Base-by-base conservation (phyloP, 1,139 yeast genomes). In the Yamadazyma oceani region DNA sequence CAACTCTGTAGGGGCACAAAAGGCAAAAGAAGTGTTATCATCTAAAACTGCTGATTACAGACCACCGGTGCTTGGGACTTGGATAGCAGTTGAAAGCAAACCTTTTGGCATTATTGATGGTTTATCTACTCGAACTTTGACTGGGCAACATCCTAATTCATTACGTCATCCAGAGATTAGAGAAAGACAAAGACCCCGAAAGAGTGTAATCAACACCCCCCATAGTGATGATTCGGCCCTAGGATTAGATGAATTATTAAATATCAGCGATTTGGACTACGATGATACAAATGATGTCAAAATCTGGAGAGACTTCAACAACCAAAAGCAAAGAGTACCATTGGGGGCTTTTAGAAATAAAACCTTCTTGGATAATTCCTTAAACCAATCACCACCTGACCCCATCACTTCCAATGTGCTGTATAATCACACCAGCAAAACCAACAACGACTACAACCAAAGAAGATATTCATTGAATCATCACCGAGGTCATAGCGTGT, bases 31-130 rank as follows among this genome's bases (percentile, higher is more conserved):
- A 58, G 88, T 92, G 10, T 73, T 92, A 15, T 84, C 95, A 7
- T 83, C 95, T 1, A 84, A 89, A 36, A 82, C 85, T 6, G 82
- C 86, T 21, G 90, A 90, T 40, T 81, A 90, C 44, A 69, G 95
- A 38, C 97, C 97, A 2, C 98, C 98, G 2, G 77, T 87, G 17
- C 68, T 92, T 41, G 97, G 97, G 0, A 84, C 96, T 1, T 92
- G 97, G 95, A 80, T 83, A 11, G 85, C 96, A 19, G 58, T 75
- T 4, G 86, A 82, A 42, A 76, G 78, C 36, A 82, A 87, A 50
- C 97, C 96, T 0, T 88, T 85, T 61, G 95, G 96, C 19, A 88
- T 92, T 42, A 90, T 92, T 51, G 97, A 92, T 58, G 97, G 98
- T 5, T 71, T 87, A 24, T 82, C 95, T 1, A 92, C 97, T 0